These are phyloP conservation scores for Colletotrichum melonis DNA, from an alignment of 2,329 filamentous ascomycete species.

Conservation along the genomic window DNA sequence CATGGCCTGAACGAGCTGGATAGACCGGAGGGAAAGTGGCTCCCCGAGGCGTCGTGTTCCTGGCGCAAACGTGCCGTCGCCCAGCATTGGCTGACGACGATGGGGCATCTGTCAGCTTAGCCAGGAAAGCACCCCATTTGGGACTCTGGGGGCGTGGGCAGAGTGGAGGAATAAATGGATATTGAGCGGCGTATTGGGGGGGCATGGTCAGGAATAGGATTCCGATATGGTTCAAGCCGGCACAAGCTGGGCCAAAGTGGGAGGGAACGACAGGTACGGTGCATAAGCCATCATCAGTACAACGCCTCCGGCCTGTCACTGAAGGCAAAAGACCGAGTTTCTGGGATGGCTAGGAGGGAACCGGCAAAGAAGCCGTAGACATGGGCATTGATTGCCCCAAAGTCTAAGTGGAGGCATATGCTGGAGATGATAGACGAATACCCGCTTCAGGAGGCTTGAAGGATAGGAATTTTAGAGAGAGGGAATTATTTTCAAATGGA, in stretches of 20 bases:
- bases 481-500: neutral
- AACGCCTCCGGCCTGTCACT: neutral
- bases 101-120: slow-evolving; percentile 17
- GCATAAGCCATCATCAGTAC: slow-evolving; percentile 12
- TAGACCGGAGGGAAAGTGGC: neutral
- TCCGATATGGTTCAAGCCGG: neutral
- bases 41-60: slow-evolving; percentile 27
- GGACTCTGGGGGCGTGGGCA: slow-evolving; percentile 25
- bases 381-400: neutral
- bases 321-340: neutral
- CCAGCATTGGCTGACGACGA: slow-evolving; percentile 36
- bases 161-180: slow-evolving; percentile 16
- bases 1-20: slow-evolving; percentile 14
- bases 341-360: neutral
- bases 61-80: slow-evolving; percentile 34
- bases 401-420: neutral
- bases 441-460: neutral
- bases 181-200: neutral
- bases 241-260: slow-evolving; percentile 10
- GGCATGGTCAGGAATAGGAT: neutral
- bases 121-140: slow-evolving; percentile 7
- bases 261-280: slow-evolving; percentile 32
- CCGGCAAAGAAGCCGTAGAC: neutral
- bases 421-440: neutral
- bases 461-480: neutral